phyloP scores from a whole-genome alignment of 257 asterid species.

The Knoxia roxburghii region DNA sequence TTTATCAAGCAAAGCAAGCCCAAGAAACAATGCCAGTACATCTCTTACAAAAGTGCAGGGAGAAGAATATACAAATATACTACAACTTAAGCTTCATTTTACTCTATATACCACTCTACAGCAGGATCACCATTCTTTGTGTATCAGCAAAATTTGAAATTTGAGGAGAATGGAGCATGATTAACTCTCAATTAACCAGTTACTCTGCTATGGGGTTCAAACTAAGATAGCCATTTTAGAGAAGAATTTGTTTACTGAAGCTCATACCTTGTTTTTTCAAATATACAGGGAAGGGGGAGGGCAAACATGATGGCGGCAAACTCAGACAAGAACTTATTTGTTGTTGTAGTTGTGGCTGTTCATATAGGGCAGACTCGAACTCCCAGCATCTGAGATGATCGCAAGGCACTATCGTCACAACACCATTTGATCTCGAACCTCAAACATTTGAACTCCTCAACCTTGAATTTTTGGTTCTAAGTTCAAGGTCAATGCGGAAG shows the following conservation, averaged over 20 bases:
- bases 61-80: not conserved
- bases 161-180: not conserved
- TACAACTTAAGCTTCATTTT: not conserved
- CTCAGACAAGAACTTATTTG: too few species aligned
- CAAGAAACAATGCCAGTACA: not conserved
- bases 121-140: not conserved
- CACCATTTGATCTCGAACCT: not conserved
- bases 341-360: too few species aligned
- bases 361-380: too few species aligned
- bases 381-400: too few species aligned
- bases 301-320: too few species aligned
- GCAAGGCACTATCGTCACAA: too few species aligned
- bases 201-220: not conserved
- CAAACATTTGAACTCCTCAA: slow-evolving; percentile 8
- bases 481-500: slow-evolving; percentile 43
- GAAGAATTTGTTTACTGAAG: too few species aligned
- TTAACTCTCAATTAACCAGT: not conserved
- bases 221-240: not conserved
- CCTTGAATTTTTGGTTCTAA: slow-evolving; percentile 24
- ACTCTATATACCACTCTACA: not conserved
- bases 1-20: not conserved
- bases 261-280: too few species aligned
- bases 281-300: too few species aligned
- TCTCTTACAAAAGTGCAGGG: not conserved
- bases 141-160: not conserved